Evolutionary conservation across 106 monocot species (phyloP), one percentile per base, ranked within the genome.

Genomic region (Dioscorea dumetorum): DNA sequence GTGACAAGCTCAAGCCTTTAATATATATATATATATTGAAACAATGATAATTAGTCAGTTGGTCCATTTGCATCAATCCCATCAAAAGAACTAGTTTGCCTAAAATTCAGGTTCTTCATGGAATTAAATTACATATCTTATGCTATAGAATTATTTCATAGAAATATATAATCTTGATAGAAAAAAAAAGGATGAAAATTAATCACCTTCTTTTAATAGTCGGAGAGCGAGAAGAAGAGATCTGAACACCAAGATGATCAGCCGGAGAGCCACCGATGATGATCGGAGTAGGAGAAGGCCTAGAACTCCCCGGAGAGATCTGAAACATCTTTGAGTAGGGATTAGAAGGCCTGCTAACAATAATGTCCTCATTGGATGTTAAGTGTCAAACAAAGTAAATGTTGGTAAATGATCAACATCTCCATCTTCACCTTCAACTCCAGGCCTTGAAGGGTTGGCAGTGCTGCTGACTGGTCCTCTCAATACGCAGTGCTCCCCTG

Each of bases 161-260:
- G 1, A 28, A 28, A 28, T 28, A 28, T 1, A 1, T 28, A 28
- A 28, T 28, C 28, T 28, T 28, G 28, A 28, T 28, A 28, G 28
- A 28, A 28, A 28, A 28, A 28, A 1, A 28, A 28, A 28, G 28
- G 3, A 28, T 28, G 28, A 28, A 28, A 28, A 28, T 28, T 28
- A 28, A 3, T 28, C 78, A 94, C 94, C 94, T 94, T 78, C 88
- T 49, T 60, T 91, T 94, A 66, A 85, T 85, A 49, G 80, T 80
- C 4, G 82, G 69, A 34, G 63, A 49, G 2, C 67, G 63, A 22
- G 83, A 80, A 15, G 83, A 82, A 0, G 85, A 77, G 77, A 88
- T 85, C 73, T 78, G 81, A 50, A 72, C 21, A 21, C 49, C 67
- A 4, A 18, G 63, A n/a, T 41, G 49, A 22, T 79, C 84, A 16